These are phyloP conservation scores for Penicillium sp. DNA, from an alignment of 2,329 filamentous ascomycete species.

Conservation along the genomic window DNA sequence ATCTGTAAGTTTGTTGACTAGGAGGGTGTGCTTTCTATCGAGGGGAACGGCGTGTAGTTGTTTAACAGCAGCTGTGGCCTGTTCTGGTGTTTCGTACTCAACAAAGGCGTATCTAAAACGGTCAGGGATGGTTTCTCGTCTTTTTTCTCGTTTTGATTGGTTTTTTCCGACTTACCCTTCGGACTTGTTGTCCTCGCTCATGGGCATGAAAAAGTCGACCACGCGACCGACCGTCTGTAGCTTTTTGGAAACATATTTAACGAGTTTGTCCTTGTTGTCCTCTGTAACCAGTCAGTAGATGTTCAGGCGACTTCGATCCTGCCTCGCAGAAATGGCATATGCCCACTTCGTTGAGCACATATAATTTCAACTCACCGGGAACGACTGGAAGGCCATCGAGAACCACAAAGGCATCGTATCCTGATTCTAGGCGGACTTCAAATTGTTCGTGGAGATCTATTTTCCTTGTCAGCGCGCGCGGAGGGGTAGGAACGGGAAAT, in stretches of 20 bases:
- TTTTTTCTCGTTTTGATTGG: background rate
- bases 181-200: constrained; percentile 81
- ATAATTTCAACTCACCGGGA: constrained; percentile 11
- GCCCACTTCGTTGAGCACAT: background rate
- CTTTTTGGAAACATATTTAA: constrained; percentile 95
- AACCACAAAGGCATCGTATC: constrained; percentile 93
- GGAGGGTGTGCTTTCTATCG: constrained; percentile 93
- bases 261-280: constrained; percentile 86
- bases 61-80: constrained; percentile 85
- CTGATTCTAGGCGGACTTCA: constrained; percentile 92
- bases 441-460: constrained; percentile 86
- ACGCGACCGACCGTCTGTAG: constrained; percentile 82
- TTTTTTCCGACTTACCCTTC: constrained; percentile 61
- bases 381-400: constrained; percentile 91
- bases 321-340: background rate
- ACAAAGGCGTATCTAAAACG: constrained; percentile 82
- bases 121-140: constrained; percentile 16
- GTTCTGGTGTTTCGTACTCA: constrained; percentile 85
- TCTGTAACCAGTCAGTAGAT: constrained; percentile 42
- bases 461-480: constrained; percentile 17
- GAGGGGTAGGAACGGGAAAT: constrained; percentile 24
- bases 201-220: constrained; percentile 88
- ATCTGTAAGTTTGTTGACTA: constrained; percentile 97
- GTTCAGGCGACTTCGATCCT: background rate
- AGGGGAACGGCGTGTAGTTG: constrained; percentile 80